These are phyloP conservation scores for Eucommia ulmoides DNA, from an alignment of 257 asterid genomes.

Conservation along the genomic window DNA sequence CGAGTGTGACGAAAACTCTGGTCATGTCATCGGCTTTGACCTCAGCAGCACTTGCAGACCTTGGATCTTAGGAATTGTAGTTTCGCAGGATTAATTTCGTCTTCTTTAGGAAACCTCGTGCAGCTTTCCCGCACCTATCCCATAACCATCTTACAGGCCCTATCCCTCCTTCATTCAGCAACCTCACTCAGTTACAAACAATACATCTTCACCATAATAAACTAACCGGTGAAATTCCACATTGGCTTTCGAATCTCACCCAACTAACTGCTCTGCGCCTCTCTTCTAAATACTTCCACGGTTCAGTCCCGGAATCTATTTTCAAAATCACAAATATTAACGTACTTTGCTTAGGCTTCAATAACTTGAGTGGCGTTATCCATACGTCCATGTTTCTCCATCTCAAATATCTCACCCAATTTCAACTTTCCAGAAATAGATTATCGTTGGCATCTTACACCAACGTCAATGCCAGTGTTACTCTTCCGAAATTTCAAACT, in stretches of 20 bases:
- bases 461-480: neutral
- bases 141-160: neutral
- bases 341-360: neutral
- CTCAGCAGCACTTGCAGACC: neutral
- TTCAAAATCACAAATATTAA: neutral
- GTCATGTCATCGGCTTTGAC: neutral
- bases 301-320: neutral
- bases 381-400: neutral
- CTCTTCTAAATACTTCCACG: neutral
- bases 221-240: neutral
- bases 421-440: neutral
- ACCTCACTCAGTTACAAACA: neutral
- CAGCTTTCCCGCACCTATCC: neutral
- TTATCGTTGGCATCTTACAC: neutral
- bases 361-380: neutral
- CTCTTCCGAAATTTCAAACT: neutral
- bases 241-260: neutral
- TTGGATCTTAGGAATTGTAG: neutral
- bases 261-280: neutral
- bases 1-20: neutral
- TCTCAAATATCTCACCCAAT: neutral
- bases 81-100: neutral
- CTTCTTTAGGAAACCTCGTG: neutral
- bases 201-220: neutral
- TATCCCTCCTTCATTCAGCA: neutral